These are phyloP conservation scores for Alopecurus myosuroides DNA, from an alignment of 176 grass and related monocot species.

Conservation along the genomic window DNA sequence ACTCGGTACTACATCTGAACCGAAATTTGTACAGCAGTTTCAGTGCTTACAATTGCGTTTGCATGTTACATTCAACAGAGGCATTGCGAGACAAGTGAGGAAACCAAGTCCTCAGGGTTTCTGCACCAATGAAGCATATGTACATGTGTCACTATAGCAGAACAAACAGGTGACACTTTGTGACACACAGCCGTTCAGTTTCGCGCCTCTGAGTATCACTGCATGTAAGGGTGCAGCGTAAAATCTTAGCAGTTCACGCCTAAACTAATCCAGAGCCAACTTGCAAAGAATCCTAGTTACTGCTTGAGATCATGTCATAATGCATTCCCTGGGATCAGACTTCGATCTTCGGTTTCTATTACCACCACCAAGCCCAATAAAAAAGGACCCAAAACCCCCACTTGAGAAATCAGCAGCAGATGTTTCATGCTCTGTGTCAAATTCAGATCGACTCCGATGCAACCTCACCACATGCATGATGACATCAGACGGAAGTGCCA, in stretches of 20 bases:
- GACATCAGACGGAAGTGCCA: slow-evolving; percentile 46
- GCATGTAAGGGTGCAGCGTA: neutral
- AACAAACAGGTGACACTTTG: neutral
- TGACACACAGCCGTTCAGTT: neutral
- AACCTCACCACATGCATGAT: slow-evolving; percentile 80
- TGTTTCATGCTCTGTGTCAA: slow-evolving; percentile 31
- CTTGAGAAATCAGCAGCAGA: slow-evolving; percentile 15
- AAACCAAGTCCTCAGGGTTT: neutral
- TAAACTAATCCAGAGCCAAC: neutral
- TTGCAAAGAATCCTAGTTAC: neutral
- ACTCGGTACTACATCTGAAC: neutral
- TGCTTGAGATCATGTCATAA: slow-evolving; percentile 38
- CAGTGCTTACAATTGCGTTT: neutral
- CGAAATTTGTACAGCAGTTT: neutral
- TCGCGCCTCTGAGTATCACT: neutral
- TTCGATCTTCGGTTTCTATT: slow-evolving; percentile 21
- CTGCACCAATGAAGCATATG: neutral
- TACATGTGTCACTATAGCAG: neutral
- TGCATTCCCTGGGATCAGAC: slow-evolving; percentile 68
- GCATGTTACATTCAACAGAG: neutral
- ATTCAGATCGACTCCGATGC: slow-evolving; percentile 35
- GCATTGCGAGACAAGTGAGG: neutral
- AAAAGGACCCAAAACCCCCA: slow-evolving; percentile 51
- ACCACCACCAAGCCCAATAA: slow-evolving; percentile 33
- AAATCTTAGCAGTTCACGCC: neutral